Evolutionary conservation across 2,329 filamentous ascomycete species (phyloP).

Genomic region (Stylonectria norvegica): DNA sequence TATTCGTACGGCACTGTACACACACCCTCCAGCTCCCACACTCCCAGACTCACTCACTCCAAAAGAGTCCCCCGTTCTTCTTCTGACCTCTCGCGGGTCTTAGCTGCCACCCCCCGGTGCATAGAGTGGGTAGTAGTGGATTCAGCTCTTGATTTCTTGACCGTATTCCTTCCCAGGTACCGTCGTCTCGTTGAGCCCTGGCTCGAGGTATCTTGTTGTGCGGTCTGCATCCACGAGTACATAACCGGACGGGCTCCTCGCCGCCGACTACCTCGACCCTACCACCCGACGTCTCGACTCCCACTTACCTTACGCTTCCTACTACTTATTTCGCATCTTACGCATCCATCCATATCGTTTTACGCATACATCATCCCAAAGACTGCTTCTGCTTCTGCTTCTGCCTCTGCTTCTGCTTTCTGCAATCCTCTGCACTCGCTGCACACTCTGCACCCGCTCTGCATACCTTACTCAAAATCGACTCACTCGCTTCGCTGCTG

Average conservation of each 20-base stretch:
- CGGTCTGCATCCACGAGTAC: constrained; percentile 25
- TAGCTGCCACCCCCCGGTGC: not conserved
- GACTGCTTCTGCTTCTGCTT: constrained; percentile 10
- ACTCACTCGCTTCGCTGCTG: too few relatives aligned
- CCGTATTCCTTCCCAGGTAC: constrained; percentile 19
- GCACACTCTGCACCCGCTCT: too few relatives aligned
- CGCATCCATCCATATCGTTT: not conserved
- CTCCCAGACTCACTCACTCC: not conserved
- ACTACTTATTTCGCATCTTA: not conserved
- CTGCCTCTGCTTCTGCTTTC: constrained; percentile 11
- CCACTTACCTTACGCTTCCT: constrained; percentile 9
- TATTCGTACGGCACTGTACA: not conserved
- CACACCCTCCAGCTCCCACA: not conserved
- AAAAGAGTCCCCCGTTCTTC: not conserved
- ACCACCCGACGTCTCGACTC: constrained; percentile 21
- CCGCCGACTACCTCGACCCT: constrained; percentile 16
- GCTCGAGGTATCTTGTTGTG: constrained; percentile 16
- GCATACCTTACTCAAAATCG: too few relatives aligned
- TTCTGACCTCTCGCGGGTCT: not conserved
- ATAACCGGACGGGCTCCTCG: constrained; percentile 29
- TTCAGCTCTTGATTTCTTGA: constrained; percentile 14
- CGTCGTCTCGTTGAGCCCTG: constrained; percentile 11
- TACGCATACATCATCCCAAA: not conserved
- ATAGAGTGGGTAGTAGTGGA: not conserved
- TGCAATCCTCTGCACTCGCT: too few relatives aligned